These are phyloP conservation scores for Schizochytrium sp. DNA, from an alignment of 108 stramenopile genomes.

Conservation along the genomic window DNA sequence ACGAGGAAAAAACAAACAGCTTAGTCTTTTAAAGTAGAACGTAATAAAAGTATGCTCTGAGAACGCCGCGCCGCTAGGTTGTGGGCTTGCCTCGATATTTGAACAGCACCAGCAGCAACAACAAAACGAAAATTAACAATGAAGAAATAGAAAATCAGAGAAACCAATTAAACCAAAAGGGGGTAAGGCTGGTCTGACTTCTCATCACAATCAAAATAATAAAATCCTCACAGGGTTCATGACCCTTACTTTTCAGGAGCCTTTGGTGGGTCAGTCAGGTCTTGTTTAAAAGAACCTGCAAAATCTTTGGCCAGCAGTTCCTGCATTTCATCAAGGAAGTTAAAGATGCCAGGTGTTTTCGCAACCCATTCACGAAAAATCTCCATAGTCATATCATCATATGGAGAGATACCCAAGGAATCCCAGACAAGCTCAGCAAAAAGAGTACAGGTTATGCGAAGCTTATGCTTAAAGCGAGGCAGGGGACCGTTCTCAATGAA, in stretches of 20 bases:
- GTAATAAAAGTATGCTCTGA: too few species aligned
- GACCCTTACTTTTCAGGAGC: background rate
- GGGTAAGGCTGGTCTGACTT: too few species aligned
- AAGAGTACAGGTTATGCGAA: background rate
- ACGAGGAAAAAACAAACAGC: too few species aligned
- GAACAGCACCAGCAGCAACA: too few species aligned
- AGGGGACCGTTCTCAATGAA: slow-evolving; percentile 47
- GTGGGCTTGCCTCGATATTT: too few species aligned
- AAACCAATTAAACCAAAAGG: too few species aligned
- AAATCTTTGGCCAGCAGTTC: background rate
- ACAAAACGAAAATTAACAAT: too few species aligned
- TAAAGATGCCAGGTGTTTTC: background rate
- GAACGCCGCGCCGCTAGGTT: too few species aligned
- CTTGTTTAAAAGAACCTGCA: background rate
- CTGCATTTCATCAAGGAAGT: slow-evolving; percentile 27
- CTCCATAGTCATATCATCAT: background rate
- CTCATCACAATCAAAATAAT: too few species aligned
- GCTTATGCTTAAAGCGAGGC: slow-evolving; percentile 45
- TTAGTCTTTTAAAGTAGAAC: too few species aligned
- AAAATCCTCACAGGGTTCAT: too few species aligned
- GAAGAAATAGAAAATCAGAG: too few species aligned
- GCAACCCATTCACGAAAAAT: slow-evolving; percentile 14
- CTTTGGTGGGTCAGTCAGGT: background rate
- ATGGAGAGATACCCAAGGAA: background rate
- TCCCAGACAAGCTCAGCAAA: slow-evolving; percentile 59